These are phyloP conservation scores for Cryphonectria radicalis DNA, from an alignment of 2,329 filamentous ascomycete genomes.

Conservation along the genomic window DNA sequence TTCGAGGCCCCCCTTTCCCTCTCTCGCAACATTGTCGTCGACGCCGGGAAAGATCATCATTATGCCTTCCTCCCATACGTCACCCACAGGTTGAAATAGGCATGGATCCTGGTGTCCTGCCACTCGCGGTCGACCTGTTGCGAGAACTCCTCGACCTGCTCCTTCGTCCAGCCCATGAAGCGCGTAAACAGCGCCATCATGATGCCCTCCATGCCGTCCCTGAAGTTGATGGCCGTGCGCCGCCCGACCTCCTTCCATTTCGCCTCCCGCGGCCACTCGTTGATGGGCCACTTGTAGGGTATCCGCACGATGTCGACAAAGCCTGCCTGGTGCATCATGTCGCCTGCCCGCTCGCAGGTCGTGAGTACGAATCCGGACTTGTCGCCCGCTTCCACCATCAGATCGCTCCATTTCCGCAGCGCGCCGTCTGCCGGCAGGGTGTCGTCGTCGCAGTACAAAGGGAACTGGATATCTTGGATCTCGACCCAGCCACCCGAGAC, in stretches of 20 bases:
- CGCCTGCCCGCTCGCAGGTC: slow-evolving; percentile 36
- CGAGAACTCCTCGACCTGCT: slow-evolving; percentile 34
- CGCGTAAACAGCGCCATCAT: slow-evolving; percentile 34
- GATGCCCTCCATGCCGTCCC: slow-evolving; percentile 30
- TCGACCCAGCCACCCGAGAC: slow-evolving; percentile 34
- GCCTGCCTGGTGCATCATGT: slow-evolving; percentile 33
- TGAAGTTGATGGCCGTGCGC: slow-evolving; percentile 27
- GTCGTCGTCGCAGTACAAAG: slow-evolving; percentile 38
- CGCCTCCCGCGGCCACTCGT: slow-evolving; percentile 33
- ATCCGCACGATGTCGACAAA: slow-evolving; percentile 29
- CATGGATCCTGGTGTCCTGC: slow-evolving; percentile 35
- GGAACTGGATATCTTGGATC: slow-evolving; percentile 39
- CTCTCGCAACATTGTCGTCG: background rate
- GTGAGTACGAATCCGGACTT: slow-evolving; percentile 36
- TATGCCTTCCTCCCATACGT: slow-evolving; percentile 37
- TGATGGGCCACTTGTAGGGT: slow-evolving; percentile 32
- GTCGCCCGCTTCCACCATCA: slow-evolving; percentile 38
- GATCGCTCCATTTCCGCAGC: slow-evolving; percentile 36
- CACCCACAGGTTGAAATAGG: slow-evolving; percentile 38
- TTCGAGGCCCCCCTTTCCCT: background rate
- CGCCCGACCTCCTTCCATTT: slow-evolving; percentile 32
- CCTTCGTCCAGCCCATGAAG: slow-evolving; percentile 32
- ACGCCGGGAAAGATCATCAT: background rate
- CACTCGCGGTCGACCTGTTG: slow-evolving; percentile 35
- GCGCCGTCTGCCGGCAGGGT: slow-evolving; percentile 34